A percentile compares a stretch with the other conserved stretches of the same genome.
Conservation (phyloP, 148 eudicot species). For the Linanthus parryae region DNA sequence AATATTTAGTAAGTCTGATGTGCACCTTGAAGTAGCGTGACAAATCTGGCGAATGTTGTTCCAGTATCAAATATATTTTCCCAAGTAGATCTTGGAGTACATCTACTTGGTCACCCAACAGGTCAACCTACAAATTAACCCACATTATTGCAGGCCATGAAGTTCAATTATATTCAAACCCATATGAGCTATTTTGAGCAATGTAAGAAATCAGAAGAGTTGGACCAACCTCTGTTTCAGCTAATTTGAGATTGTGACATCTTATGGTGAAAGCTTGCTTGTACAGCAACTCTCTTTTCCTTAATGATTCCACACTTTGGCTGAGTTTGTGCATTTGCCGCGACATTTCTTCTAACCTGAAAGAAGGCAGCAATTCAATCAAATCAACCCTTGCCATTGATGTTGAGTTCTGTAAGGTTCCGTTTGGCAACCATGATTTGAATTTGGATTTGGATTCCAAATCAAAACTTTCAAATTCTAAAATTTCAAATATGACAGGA, state of each 20-base stretch:
- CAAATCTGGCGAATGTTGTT: slow-evolving; percentile 35
- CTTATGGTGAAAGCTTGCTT: slow-evolving; percentile 48
- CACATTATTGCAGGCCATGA: not conserved
- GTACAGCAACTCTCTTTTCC: slow-evolving; percentile 32
- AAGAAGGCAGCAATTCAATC: not conserved
- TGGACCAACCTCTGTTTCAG: slow-evolving; percentile 58
- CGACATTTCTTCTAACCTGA: slow-evolving; percentile 41
- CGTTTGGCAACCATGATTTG: too few relatives aligned
- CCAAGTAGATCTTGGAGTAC: slow-evolving; percentile 40
- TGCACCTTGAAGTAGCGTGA: slow-evolving; percentile 34
- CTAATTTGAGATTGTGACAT: slow-evolving; percentile 59
- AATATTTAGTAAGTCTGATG: not conserved
- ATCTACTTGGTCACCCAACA: slow-evolving; percentile 75
- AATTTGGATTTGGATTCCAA: too few relatives aligned
- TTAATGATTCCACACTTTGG: slow-evolving; percentile 14
- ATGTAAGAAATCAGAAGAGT: not conserved
- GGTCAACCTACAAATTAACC: slow-evolving; percentile 85
- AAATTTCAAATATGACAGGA: too few relatives aligned
- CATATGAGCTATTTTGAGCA: too few relatives aligned
- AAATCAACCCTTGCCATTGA: not conserved
- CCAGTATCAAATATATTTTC: slow-evolving; percentile 36
- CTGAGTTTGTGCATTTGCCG: slow-evolving; percentile 14
- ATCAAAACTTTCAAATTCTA: not conserved
- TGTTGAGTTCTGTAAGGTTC: not conserved
- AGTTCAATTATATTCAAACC: not conserved